Percentiles rank a stretch among this genome's conserved stretches.
Evolutionary conservation across 169 alveolate species (phyloP).

Genomic region (Plasmodium yoelii): DNA sequence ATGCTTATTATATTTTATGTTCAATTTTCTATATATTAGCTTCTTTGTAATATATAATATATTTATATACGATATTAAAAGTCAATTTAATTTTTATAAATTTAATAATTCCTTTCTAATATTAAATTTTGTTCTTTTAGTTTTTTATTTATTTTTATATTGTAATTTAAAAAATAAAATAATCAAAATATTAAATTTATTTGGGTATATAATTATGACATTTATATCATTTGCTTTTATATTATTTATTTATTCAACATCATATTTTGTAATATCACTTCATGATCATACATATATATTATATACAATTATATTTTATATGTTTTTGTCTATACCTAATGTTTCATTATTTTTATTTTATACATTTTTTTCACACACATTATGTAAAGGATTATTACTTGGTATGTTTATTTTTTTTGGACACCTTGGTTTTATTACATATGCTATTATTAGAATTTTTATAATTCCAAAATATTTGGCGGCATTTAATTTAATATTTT

Average conservation of each 20-base stretch:
- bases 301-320: constrained; percentile 16
- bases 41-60: constrained; percentile 21
- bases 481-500: constrained; percentile 5
- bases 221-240: constrained; percentile 20
- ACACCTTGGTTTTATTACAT: constrained; percentile 13
- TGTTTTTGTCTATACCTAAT: constrained; percentile 14
- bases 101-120: constrained; percentile 10
- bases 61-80: constrained; percentile 16
- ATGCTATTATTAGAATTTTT: constrained; percentile 1
- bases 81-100: background rate
- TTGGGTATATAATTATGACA: constrained; percentile 22
- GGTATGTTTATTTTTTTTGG: constrained; percentile 25
- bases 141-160: constrained; percentile 36
- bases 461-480: background rate
- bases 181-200: constrained; percentile 27
- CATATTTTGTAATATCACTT: background rate
- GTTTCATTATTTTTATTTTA: constrained; percentile 29
- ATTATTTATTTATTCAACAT: constrained; percentile 10
- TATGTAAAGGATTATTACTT: constrained; percentile 20
- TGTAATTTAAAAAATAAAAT: constrained; percentile 3
- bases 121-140: constrained; percentile 2
- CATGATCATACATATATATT: constrained; percentile 11
- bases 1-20: constrained; percentile 7
- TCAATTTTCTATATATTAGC: constrained; percentile 34
- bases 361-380: constrained; percentile 7